Evolutionary conservation across 306 rosid genomes (phyloP).

Genomic region (Gastrolobium bilobum): DNA sequence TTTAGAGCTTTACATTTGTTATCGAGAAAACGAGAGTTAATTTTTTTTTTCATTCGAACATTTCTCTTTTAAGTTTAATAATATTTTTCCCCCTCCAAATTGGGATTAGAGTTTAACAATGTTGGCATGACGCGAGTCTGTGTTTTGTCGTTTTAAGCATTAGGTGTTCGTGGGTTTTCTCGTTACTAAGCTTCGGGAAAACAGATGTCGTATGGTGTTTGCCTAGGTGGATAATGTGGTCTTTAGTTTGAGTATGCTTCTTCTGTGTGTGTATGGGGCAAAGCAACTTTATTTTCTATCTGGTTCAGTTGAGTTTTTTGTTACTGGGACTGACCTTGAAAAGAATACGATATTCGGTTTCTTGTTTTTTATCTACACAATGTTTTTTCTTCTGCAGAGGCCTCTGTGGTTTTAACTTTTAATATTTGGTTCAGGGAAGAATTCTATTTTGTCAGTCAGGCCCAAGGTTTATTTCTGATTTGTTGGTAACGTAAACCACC

Average conservation of each 20-base stretch:
- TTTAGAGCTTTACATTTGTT: constrained; percentile 4
- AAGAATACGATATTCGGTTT: neutral
- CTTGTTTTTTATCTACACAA: neutral
- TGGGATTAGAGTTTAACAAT: constrained; percentile 48
- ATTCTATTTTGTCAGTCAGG: neutral
- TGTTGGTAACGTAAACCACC: neutral
- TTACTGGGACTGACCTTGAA: neutral
- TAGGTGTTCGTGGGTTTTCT: neutral
- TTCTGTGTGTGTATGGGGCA: neutral
- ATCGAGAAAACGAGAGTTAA: neutral
- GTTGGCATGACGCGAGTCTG: neutral
- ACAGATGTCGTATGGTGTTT: neutral
- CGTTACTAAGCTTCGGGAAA: neutral
- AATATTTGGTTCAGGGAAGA: neutral
- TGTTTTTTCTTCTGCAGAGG: constrained; percentile 2
- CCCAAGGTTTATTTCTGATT: constrained; percentile 2
- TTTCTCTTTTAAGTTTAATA: constrained; percentile 1
- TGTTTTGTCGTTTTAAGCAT: constrained; percentile 3
- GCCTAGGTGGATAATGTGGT: constrained; percentile 22
- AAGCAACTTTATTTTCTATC: constrained; percentile 18
- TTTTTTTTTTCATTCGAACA: neutral
- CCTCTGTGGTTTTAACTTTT: constrained; percentile 15
- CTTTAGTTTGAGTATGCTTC: neutral
- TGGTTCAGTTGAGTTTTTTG: constrained; percentile 9
- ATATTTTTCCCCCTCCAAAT: neutral